Evolutionary conservation across 805 yeast species (phyloP), one percentile per base, ranked within the genome.

Genomic region (Cyberlindnera japonica): DNA sequence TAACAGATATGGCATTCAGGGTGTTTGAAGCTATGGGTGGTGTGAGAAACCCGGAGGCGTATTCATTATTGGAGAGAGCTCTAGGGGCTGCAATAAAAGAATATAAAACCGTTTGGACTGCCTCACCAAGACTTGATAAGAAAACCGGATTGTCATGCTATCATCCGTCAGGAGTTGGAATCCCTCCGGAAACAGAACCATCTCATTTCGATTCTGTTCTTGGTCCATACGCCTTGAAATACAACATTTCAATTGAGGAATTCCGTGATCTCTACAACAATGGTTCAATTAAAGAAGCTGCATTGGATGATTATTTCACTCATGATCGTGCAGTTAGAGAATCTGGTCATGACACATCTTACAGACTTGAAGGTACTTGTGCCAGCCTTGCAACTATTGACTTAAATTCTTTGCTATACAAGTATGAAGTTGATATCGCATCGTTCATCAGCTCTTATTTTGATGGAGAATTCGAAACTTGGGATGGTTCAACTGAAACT

Each of bases 301-400:
- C 69, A n/a, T 69, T 91, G 44, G 98, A 93, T 55, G 89, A 79
- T 47, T 91, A 86, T 59, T 86, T 91, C 59, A 61, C 85, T 36
- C 96, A 91, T 57, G 99, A 91, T 61, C 71, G 97, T 43, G 97
- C 95, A 1, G 95, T 91, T 10, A 76, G 99, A 58, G 99, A 91
- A 63, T 81, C 93, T 23, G 99, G 99, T 1, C 98, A 93, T 59
- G 99, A 91, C 59, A 93, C 98, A 0, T 72, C 91, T 2, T 88
- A 90, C 56, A 71, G 99, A 54, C 68, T 93, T 38, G 96, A 90
- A 63, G 95, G 95, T 27, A 75, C 78, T 31, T 88, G 96, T 62
- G 96, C 96, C 0, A 69, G 84, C 58, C 66, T 91, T 50, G 96
- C 95, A 2, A 91, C 98, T 0, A 81, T 91, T 35, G 99, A 91